Evolutionary conservation across 805 yeast species (phyloP), one percentile per base, ranked within the genome.

Genomic region (Lipomyces japonicus): DNA sequence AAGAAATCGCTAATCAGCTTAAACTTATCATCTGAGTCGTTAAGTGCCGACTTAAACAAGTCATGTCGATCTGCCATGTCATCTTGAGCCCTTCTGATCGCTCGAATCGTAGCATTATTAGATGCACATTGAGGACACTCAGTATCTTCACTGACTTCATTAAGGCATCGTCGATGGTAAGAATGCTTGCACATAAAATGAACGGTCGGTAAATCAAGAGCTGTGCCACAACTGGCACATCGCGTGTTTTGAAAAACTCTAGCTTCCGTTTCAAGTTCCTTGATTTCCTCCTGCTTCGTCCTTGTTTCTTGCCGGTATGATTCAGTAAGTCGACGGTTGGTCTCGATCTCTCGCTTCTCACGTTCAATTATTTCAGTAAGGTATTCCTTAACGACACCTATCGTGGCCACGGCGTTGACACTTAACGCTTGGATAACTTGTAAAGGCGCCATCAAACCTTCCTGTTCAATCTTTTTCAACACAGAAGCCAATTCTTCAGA

Each of bases 111-210:
- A 52, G 86, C 91, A 40, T 80, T 66, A 42, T 85, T 86, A n/a
- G 79, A 76, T 1, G 81, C 66, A 64, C 97, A 91, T 36, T 75
- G 72, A 0, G 97, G 96, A 64, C 97, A 91, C 39, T 70, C 73
- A 37, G 56, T 53, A 26, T 48, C 58, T 38, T 52, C 52, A 7
- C 53, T 46, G 23, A 55, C 61, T 6, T 62, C 65, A 54, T 61
- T 74, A 23, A 88, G 67, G 63, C 98, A 93, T 39, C 84, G 72
- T 59, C 84, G 86, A 63, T 93, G 97, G 63, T 79, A 89, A 2
- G 93, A 80, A 62, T 93, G 98, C 26, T 76, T 75, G 69, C 98
- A 93, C 56, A 80, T 78, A 71, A 91, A 93, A 61, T 86, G 95
- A 0, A 86, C 78, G 2, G 83, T 76, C 0, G 97, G 97, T 37